Evolutionary conservation across 768 basidiomycete species (phyloP).

Genomic region (Serendipita sp.): DNA sequence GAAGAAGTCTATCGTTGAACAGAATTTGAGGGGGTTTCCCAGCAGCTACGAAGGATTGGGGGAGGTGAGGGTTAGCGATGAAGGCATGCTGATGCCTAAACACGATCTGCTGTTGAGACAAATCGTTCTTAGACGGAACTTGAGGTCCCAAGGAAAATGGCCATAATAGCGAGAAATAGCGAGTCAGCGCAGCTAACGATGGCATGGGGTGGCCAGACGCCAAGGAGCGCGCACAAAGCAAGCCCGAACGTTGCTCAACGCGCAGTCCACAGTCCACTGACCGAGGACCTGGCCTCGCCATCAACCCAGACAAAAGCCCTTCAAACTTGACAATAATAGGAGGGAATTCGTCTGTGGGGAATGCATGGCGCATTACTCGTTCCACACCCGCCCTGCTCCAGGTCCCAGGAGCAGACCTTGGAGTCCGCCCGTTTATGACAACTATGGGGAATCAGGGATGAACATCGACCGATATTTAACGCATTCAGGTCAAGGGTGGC

Average conservation of each 20-base stretch:
- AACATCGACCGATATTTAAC: background rate
- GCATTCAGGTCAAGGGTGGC: background rate
- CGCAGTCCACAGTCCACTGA: background rate
- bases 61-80: background rate
- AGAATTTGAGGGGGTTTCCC: background rate
- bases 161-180: background rate
- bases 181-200: background rate
- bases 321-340: background rate
- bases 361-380: conserved; percentile 3
- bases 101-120: background rate
- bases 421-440: background rate
- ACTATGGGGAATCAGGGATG: background rate
- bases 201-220: background rate
- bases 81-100: conserved; percentile 1
- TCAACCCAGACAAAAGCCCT: background rate
- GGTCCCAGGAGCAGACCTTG: background rate
- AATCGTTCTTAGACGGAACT: background rate
- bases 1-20: background rate
- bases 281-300: background rate
- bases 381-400: background rate
- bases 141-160: background rate
- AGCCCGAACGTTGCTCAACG: background rate
- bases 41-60: background rate
- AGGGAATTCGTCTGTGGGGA: background rate
- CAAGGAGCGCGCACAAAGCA: background rate